Conservation (phyloP, 805 yeast genomes). For the Lipomyces orientalis region DNA sequence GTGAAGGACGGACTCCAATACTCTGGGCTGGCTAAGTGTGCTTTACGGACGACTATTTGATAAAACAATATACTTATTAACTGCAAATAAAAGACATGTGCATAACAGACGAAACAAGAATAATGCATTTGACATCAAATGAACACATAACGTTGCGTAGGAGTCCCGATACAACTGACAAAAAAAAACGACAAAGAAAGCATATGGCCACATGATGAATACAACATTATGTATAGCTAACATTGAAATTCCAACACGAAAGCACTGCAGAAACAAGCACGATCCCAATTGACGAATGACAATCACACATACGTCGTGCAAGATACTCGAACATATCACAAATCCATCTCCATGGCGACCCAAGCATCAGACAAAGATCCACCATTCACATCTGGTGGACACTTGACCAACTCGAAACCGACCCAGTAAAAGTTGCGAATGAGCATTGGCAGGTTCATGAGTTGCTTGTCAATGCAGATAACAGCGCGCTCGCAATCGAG, state of each 20-base stretch:
- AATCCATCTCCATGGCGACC: constrained; percentile 37
- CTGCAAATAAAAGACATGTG: background rate
- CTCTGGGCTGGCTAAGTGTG: no score
- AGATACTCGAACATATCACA: constrained; percentile 16
- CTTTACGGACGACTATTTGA: no score
- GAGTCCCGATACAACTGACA: no score
- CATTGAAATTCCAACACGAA: constrained; percentile 1
- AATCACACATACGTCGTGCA: background rate
- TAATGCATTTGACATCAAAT: background rate
- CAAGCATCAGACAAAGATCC: constrained; percentile 36
- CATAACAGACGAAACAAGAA: background rate
- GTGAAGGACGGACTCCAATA: no score
- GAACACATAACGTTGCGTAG: background rate
- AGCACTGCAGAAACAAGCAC: background rate
- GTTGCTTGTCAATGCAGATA: constrained; percentile 37
- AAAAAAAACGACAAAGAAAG: background rate
- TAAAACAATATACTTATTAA: background rate
- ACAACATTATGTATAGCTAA: background rate
- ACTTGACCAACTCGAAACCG: constrained; percentile 37
- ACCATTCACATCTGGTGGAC: constrained; percentile 22
- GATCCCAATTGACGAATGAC: no score
- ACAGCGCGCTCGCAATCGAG: constrained; percentile 37
- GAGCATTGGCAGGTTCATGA: constrained; percentile 25
- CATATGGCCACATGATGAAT: background rate
- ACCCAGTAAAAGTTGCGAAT: constrained; percentile 37